phyloP scores from a whole-genome alignment of 2,329 filamentous ascomycete genomes.

The Colletotrichum orbiculare region DNA sequence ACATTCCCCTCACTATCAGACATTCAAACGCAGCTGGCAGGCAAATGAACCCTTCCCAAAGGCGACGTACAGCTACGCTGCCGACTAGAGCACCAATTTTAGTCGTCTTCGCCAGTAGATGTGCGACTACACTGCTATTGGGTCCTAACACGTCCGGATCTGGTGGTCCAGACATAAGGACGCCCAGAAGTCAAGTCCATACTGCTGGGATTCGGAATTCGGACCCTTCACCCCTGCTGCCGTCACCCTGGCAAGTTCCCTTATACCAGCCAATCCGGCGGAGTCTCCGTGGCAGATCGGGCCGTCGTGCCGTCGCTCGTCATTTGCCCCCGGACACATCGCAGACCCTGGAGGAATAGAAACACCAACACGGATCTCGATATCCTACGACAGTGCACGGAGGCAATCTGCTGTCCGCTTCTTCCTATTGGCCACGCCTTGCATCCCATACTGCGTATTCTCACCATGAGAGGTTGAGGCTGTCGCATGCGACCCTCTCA shows the following conservation, averaged over 20 bases:
- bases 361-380: slow-evolving; percentile 13
- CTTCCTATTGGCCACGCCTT: slow-evolving; percentile 17
- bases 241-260: slow-evolving; percentile 13
- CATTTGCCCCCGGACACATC: neutral
- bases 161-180: neutral
- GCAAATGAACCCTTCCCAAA: too few species aligned
- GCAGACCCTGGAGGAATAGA: neutral
- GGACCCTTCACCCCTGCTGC: slow-evolving; percentile 9
- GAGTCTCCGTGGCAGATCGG: slow-evolving; percentile 10
- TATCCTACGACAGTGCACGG: slow-evolving; percentile 1
- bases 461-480: neutral
- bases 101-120: too few species aligned
- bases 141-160: too few species aligned
- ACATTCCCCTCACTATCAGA: too few species aligned
- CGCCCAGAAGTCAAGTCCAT: slow-evolving; percentile 9
- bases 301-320: slow-evolving; percentile 22
- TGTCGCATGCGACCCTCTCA: slow-evolving; percentile 24
- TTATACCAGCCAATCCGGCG: slow-evolving; percentile 29
- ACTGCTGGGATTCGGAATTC: slow-evolving; percentile 28
- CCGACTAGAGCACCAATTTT: too few species aligned
- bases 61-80: too few species aligned
- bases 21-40: too few species aligned
- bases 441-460: neutral
- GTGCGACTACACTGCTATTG: too few species aligned
- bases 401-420: slow-evolving; percentile 15